A percentile compares a stretch with the other conserved stretches of the same genome.
These are phyloP conservation scores for Lasiodiplodia citricola DNA, from an alignment of 2,329 filamentous ascomycete species.

Conservation along the genomic window DNA sequence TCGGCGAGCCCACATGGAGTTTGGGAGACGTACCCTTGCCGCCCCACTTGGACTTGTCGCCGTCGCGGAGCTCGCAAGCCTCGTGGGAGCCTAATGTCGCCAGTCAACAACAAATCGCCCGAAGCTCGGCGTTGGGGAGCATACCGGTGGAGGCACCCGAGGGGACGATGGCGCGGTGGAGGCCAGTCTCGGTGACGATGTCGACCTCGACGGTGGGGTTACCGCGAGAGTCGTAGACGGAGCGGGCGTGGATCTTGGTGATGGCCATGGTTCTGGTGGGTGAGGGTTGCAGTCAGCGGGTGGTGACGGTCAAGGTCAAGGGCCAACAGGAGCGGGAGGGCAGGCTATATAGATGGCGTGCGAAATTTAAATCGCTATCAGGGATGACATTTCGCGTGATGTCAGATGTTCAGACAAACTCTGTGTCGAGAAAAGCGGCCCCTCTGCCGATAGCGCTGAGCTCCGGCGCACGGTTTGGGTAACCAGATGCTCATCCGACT, in stretches of 20 bases:
- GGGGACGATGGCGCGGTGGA: conserved; percentile 96
- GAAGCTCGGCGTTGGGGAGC: conserved; percentile 36
- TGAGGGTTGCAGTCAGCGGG: conserved; percentile 9
- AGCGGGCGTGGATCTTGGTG: conserved; percentile 66
- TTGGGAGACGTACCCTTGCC: conserved; percentile 53
- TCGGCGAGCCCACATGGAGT: neutral
- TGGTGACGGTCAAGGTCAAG: conserved; percentile 4
- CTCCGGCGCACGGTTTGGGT: conserved; percentile 26
- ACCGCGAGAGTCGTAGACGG: conserved; percentile 94
- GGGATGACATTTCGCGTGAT: conserved; percentile 25
- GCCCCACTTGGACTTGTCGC: conserved; percentile 58
- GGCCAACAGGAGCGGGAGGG: conserved; percentile 1
- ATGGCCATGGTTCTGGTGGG: conserved; percentile 69
- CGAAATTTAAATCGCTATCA: conserved; percentile 24
- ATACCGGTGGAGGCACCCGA: conserved; percentile 93
- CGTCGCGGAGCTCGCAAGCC: conserved; percentile 60
- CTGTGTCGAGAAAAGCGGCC: conserved; percentile 27
- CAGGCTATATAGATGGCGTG: conserved; percentile 12
- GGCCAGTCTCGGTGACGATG: conserved; percentile 91
- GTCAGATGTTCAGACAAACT: conserved; percentile 26
- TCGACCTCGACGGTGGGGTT: conserved; percentile 99
- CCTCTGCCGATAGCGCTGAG: conserved; percentile 24
- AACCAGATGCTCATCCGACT: conserved; percentile 26
- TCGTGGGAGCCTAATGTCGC: conserved; percentile 51
- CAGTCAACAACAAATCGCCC: conserved; percentile 30